Evolutionary conservation across 768 basidiomycete genomes (phyloP), one percentile per base, ranked within the genome.

Genomic region (Boletus insuetus): DNA sequence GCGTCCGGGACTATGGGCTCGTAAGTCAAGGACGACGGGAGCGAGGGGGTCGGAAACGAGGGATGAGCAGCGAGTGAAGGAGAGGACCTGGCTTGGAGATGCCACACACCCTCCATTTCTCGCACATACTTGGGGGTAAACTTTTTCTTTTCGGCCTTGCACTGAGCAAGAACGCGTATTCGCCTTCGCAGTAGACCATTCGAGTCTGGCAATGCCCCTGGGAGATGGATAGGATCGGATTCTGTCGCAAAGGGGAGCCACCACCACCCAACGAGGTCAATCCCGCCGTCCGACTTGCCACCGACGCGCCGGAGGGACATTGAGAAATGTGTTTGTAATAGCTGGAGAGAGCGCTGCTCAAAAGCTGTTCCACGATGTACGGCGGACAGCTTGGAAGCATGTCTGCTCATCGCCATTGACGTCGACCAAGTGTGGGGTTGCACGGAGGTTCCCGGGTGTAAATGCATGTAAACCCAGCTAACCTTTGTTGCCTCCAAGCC

Each of bases 251-350:
- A 45, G 26, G 89, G 93, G 5, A 96, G 74, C 87, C 86, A 93
- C 94, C 94, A 96, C 91, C 92, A 95, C 16, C 94, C 94, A 50
- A 87, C 68, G 20, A 96, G 76, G 70, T 97, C 94, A 41, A 97
- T 75, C 0, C 94, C 94, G 6, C 94, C 92, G 67, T 96, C 94
- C n/a, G 83, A 79, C 63, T 79, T 84, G n/a, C 94, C 92, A 5
- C 94, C 94, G 16, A 94, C 84, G 48, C 84, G 82, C 44, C 73
- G 77, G 5, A 95, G 77, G 2, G 85, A 79, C 94, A 96, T 97
- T 35, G 87, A 90, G 46, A 95, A 74, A 44, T 82, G 70, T 3
- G 79, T 68, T 37, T 83, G 81, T 6, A 94, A 78, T 6, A 91
- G 63, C 10, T 71, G 67, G 26, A 86, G 77, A 0, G 86, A 84